phyloP scores from a whole-genome alignment of 139 green algal genomes.

The Ostreobium quekettii region DNA sequence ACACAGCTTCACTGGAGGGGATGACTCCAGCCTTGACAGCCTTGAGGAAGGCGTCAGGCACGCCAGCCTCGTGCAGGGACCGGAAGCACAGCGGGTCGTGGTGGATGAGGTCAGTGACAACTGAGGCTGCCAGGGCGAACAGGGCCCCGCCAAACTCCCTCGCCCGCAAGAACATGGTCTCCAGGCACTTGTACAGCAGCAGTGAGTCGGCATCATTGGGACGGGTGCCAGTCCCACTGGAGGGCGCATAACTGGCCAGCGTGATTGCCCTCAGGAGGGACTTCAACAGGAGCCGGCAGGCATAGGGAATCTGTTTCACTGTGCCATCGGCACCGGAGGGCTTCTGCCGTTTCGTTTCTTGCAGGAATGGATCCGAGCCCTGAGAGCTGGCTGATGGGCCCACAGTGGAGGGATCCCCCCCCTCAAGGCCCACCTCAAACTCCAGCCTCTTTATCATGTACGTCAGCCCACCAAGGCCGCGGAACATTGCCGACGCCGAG shows the following conservation, averaged over 20 bases:
- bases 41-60: constrained; percentile 71
- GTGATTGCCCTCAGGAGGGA: constrained; percentile 65
- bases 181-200: constrained; percentile 47
- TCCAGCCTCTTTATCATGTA: constrained; percentile 62
- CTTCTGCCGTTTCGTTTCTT: constrained; percentile 11
- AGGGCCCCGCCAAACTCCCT: constrained; percentile 78
- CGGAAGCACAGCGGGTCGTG: constrained; percentile 82
- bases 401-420: background rate
- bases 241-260: constrained; percentile 65
- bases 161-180: constrained; percentile 52
- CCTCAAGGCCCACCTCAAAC: constrained; percentile 44
- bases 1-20: constrained; percentile 66
- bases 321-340: background rate
- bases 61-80: constrained; percentile 57
- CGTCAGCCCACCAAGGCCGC: constrained; percentile 71
- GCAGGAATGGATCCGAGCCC: background rate
- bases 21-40: constrained; percentile 35
- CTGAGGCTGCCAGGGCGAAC: constrained; percentile 74
- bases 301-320: constrained; percentile 35
- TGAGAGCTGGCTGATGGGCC: constrained; percentile 1
- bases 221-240: constrained; percentile 26
- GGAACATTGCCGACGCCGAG: constrained; percentile 54
- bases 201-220: constrained; percentile 25
- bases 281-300: constrained; percentile 73
- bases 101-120: constrained; percentile 86